Percentiles rank a stretch among this genome's conserved stretches.
phyloP scores from a whole-genome alignment of 768 basidiomycete genomes.

The Rickenella mellea region DNA sequence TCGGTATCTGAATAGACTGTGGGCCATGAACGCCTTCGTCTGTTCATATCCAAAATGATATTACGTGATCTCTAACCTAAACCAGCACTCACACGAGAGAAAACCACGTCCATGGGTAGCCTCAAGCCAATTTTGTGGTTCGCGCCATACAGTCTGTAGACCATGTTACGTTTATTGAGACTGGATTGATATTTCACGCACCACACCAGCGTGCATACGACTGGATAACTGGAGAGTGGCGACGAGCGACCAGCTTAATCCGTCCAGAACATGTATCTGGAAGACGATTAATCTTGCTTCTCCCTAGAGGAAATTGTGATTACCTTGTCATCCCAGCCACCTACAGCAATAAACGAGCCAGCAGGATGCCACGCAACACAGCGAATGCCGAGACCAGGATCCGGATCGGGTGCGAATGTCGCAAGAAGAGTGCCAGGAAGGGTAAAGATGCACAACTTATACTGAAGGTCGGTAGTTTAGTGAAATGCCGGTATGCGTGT shows the following conservation, averaged over 20 bases:
- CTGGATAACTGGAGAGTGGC: slow-evolving; percentile 52
- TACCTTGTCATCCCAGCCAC: slow-evolving; percentile 88
- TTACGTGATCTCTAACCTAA: neutral
- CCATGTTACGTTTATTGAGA: neutral
- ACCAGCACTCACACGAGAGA: slow-evolving; percentile 56
- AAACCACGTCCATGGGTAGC: slow-evolving; percentile 80
- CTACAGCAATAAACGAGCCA: slow-evolving; percentile 71
- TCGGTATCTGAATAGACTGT: slow-evolving; percentile 38
- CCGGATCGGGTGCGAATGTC: slow-evolving; percentile 60
- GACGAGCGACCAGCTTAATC: slow-evolving; percentile 63
- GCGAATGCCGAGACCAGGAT: slow-evolving; percentile 80
- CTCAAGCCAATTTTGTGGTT: slow-evolving; percentile 79
- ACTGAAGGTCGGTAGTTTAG: slow-evolving; percentile 31
- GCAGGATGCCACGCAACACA: slow-evolving; percentile 79
- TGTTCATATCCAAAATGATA: slow-evolving; percentile 15
- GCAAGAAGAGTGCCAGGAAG: slow-evolving; percentile 56
- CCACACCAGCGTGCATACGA: slow-evolving; percentile 46
- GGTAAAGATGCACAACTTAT: slow-evolving; percentile 63
- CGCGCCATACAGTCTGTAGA: slow-evolving; percentile 71
- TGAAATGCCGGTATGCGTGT: neutral
- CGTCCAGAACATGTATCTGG: slow-evolving; percentile 70
- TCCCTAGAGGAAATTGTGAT: slow-evolving; percentile 6
- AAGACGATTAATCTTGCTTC: neutral
- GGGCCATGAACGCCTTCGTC: slow-evolving; percentile 59
- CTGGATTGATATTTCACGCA: slow-evolving; percentile 24